Evolutionary conservation across 2,329 filamentous ascomycete genomes (phyloP).

Genomic region (Colletotrichum abscissum): DNA sequence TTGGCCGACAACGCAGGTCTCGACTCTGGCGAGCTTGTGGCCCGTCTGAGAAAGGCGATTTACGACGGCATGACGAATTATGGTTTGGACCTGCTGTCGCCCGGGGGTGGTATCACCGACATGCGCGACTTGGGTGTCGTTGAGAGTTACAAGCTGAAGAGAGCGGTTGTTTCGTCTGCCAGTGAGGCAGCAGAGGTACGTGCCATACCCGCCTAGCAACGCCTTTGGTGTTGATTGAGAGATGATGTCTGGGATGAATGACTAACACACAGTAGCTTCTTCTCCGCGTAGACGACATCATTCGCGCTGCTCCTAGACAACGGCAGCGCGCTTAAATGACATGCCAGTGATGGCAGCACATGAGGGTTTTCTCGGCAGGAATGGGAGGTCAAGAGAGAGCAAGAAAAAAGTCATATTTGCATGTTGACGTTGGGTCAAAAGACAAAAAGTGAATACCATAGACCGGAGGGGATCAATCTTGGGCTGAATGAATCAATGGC

Average conservation of each 20-base stretch:
- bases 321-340: slow-evolving; percentile 75
- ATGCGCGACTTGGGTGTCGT: slow-evolving; percentile 97
- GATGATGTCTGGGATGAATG: background rate
- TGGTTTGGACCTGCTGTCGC: slow-evolving; percentile 87
- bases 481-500: slow-evolving; percentile 34
- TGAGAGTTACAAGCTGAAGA: slow-evolving; percentile 98
- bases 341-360: slow-evolving; percentile 18
- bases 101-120: slow-evolving; percentile 91
- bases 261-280: slow-evolving; percentile 71
- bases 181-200: slow-evolving; percentile 96
- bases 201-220: slow-evolving; percentile 11
- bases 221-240: background rate
- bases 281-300: slow-evolving; percentile 96
- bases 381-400: slow-evolving; percentile 9
- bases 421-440: slow-evolving; percentile 10
- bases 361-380: slow-evolving; percentile 17
- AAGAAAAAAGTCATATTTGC: slow-evolving; percentile 20
- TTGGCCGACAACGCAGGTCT: slow-evolving; percentile 97
- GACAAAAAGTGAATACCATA: slow-evolving; percentile 31
- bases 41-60: slow-evolving; percentile 90
- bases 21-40: slow-evolving; percentile 93
- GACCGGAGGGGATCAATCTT: slow-evolving; percentile 27
- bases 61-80: slow-evolving; percentile 95
- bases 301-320: slow-evolving; percentile 88
- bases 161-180: slow-evolving; percentile 95